Percentiles rank a stretch among this genome's conserved stretches.
Evolutionary conservation across 2,329 filamentous ascomycete species (phyloP).

Genomic region (Pseudonectria foliicola): DNA sequence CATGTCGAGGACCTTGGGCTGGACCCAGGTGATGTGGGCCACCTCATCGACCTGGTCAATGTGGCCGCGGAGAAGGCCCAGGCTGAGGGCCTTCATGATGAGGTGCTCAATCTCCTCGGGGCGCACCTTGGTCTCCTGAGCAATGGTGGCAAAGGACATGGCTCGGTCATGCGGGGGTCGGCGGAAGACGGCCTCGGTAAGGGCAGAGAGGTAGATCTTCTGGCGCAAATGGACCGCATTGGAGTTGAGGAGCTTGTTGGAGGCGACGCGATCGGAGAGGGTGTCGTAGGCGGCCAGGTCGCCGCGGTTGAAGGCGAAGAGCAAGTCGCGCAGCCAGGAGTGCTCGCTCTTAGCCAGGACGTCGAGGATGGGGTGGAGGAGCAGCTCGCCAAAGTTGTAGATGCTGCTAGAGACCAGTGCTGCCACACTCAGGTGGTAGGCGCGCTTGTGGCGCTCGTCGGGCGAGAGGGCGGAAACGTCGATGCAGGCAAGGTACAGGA

Average conservation of each 20-base stretch:
- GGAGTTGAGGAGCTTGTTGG: slow-evolving; percentile 70
- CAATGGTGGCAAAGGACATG: slow-evolving; percentile 85
- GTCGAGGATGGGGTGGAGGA: slow-evolving; percentile 92
- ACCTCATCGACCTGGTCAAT: slow-evolving; percentile 96
- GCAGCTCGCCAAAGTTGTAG: slow-evolving; percentile 99
- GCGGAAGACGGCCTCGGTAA: slow-evolving; percentile 94
- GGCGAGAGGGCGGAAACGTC: slow-evolving; percentile 68
- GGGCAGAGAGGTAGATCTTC: slow-evolving; percentile 94
- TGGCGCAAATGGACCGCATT: slow-evolving; percentile 84
- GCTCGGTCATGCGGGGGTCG: slow-evolving; percentile 91
- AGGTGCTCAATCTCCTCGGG: slow-evolving; percentile 93
- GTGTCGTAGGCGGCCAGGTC: slow-evolving; percentile 83
- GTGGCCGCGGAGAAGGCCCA: slow-evolving; percentile 81
- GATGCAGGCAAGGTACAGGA: slow-evolving; percentile 95
- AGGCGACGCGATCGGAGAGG: slow-evolving; percentile 71
- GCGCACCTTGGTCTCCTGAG: slow-evolving; percentile 85
- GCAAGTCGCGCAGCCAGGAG: slow-evolving; percentile 86
- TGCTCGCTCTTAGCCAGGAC: slow-evolving; percentile 62
- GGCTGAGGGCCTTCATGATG: slow-evolving; percentile 96
- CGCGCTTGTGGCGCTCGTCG: slow-evolving; percentile 71
- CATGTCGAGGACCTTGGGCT: slow-evolving; percentile 95
- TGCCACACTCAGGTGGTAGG: slow-evolving; percentile 87
- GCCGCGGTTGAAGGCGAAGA: slow-evolving; percentile 95
- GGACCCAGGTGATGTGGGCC: slow-evolving; percentile 96
- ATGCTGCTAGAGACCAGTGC: slow-evolving; percentile 90